Percentiles rank a stretch among this genome's conserved stretches.
These are phyloP conservation scores for Yarrowia sp. DNA, from an alignment of 805 yeast species.

Conservation along the genomic window DNA sequence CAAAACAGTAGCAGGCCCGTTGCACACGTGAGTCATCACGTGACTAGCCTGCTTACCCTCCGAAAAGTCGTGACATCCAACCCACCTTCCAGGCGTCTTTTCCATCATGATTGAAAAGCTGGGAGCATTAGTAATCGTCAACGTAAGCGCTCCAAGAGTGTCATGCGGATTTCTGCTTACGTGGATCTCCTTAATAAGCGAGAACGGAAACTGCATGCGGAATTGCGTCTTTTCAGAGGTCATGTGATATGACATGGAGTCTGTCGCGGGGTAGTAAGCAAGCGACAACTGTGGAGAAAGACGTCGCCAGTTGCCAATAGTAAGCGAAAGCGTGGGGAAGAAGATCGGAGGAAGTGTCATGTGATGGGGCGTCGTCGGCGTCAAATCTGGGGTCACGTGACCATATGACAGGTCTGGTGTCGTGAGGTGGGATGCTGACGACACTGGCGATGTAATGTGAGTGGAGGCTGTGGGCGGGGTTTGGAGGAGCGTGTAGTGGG, in stretches of 20 bases:
- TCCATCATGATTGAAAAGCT: not conserved
- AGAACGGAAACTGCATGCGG: conserved; percentile 21
- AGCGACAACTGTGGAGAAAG: conserved; percentile 1
- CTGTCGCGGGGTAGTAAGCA: conserved; percentile 12
- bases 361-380: not conserved
- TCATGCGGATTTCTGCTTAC: not conserved
- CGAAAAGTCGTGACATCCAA: conserved; percentile 7
- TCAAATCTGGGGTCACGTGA: not conserved
- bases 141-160: not conserved
- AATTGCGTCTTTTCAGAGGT: not conserved
- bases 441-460: not conserved
- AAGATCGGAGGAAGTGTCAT: not conserved
- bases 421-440: not conserved
- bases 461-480: not conserved
- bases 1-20: not conserved
- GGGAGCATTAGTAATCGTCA: not conserved
- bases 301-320: conserved; percentile 15
- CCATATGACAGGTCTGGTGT: not conserved
- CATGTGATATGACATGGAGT: conserved; percentile 14
- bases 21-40: not conserved
- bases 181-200: not conserved
- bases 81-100: not conserved
- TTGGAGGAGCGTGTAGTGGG: not conserved
- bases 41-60: conserved; percentile 12
- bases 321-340: conserved; percentile 4